These are phyloP conservation scores for Candida peoriensis DNA, from an alignment of 805 yeast genomes.

Conservation along the genomic window DNA sequence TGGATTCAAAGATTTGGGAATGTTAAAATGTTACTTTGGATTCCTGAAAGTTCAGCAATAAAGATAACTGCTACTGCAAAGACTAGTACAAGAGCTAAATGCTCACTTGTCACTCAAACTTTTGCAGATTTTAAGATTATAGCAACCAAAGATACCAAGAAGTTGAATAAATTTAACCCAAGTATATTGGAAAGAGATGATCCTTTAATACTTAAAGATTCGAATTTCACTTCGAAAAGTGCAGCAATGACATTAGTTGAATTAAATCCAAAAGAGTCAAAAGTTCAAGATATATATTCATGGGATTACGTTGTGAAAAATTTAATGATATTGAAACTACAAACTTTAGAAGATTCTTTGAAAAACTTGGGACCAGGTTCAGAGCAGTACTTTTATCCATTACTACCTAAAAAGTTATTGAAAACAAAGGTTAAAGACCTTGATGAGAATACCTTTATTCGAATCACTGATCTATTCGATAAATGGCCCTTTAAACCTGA, in stretches of 20 bases:
- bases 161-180: constrained; percentile 16
- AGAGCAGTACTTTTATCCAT: constrained; percentile 38
- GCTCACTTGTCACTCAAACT: constrained; percentile 59
- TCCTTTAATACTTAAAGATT: constrained; percentile 28
- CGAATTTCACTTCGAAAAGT: constrained; percentile 23
- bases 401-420: constrained; percentile 33
- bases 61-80: constrained; percentile 58
- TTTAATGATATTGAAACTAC: constrained; percentile 43
- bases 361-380: constrained; percentile 81
- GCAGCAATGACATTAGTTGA: constrained; percentile 43
- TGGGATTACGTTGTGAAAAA: constrained; percentile 66
- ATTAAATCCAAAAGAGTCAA: constrained; percentile 41
- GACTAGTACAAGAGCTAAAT: constrained; percentile 49
- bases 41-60: constrained; percentile 53
- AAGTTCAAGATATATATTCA: constrained; percentile 42
- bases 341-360: constrained; percentile 42
- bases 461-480: constrained; percentile 47
- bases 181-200: constrained; percentile 16
- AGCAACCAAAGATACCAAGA: constrained; percentile 37
- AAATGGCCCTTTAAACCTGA: constrained; percentile 88
- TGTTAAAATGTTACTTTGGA: constrained; percentile 69
- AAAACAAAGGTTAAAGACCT: constrained; percentile 44
- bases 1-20: constrained; percentile 75
- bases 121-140: constrained; percentile 54
- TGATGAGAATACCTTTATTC: constrained; percentile 47